Evolutionary conservation across 2,329 filamentous ascomycete genomes (phyloP).

Genomic region (Colletotrichum camelliae): DNA sequence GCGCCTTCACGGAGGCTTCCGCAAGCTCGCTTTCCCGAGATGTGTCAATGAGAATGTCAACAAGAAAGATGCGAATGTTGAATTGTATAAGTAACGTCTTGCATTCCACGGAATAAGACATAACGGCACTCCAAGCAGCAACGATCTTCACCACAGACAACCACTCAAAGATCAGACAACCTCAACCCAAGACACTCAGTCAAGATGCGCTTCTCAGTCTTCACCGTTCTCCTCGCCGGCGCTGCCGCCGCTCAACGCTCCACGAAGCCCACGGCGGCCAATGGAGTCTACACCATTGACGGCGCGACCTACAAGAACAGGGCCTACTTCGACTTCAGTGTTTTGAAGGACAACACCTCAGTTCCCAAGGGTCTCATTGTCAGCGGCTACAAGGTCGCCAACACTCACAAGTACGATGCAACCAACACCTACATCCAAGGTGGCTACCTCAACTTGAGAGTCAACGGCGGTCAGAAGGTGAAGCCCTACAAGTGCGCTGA

Average conservation of each 20-base stretch:
- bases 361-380: conserved; percentile 26
- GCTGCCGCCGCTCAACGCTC: background rate
- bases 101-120: background rate
- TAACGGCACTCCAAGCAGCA: background rate
- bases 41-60: background rate
- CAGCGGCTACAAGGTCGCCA: conserved; percentile 26
- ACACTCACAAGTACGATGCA: conserved; percentile 8
- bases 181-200: background rate
- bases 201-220: background rate
- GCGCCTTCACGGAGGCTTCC: background rate
- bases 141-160: background rate
- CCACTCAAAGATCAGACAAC: background rate
- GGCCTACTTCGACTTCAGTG: conserved; percentile 2
- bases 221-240: background rate
- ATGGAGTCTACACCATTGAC: background rate
- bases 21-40: background rate
- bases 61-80: background rate
- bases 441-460: conserved; percentile 33
- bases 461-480: conserved; percentile 28
- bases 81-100: background rate
- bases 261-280: background rate
- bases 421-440: conserved; percentile 26
- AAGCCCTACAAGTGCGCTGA: conserved; percentile 30
- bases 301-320: background rate
- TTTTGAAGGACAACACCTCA: background rate